Base-by-base conservation (phyloP, 2,329 filamentous ascomycete species). In the Cladosporium sp. region DNA sequence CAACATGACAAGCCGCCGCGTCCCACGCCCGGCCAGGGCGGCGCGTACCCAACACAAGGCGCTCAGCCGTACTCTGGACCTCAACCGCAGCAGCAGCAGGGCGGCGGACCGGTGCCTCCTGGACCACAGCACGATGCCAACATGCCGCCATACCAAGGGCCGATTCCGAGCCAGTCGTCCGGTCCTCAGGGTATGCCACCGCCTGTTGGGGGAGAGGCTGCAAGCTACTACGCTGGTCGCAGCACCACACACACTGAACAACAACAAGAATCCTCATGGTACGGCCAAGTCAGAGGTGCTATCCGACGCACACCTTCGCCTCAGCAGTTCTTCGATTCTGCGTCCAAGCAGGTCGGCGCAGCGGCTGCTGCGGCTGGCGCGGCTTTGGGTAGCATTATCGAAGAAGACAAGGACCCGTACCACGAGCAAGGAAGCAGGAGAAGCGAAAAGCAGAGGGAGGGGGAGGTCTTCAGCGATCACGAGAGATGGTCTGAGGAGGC, bases 401-500 rank as follows among this genome's bases (percentile, higher is more conserved):
- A 96, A 71, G 91, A 95, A 69, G 89, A 92, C 69, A 45, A 85
- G 69, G 83, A 84, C 61, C 88, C 88, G 52, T 94, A 88, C 71
- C 55, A 60, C 20, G 49, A 58, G 35, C 60, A 66, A 45, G 37
- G 59, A 34, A 34, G 24, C 19, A 22, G 62, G 56, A 60, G 63
- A 28, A 58, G 60, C 17, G 59, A 55, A n/a, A 58, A 60, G 32
- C 34, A 59, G 22, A 63, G 67, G 12, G 65, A 68, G 15, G 39
- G 61, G 8, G 67, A 71, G 20, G 69, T 68, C 9, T 75, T 74
- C 56, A 73, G 70, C 62, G 93, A 97, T 72, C 90, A 94, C 74
- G 89, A 90, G 70, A 86, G 90, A 53, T 97, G 93, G 93, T 91
- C 88, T 13, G 91, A 97, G 72, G 92, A 97, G 75, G 90, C 88